phyloP scores from a whole-genome alignment of 2,329 filamentous ascomycete species.

The Cytospora chrysosperma region DNA sequence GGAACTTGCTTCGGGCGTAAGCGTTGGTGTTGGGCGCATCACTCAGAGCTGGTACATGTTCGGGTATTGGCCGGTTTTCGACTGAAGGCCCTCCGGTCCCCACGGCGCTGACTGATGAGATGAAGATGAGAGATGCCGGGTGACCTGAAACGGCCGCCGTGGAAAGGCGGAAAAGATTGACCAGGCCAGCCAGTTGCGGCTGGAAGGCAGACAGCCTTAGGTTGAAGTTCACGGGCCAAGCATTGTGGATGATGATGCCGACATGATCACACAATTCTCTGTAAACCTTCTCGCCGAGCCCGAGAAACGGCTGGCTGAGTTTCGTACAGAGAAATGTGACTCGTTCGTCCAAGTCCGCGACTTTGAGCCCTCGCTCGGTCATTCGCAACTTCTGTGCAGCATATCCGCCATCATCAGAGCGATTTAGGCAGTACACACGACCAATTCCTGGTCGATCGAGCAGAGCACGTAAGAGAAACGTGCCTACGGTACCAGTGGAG shows the following conservation, averaged over 20 bases:
- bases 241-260: conserved; percentile 48
- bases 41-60: conserved; percentile 28
- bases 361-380: not conserved
- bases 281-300: conserved; percentile 35
- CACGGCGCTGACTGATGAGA: conserved; percentile 49
- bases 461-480: conserved; percentile 5
- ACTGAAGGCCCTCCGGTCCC: conserved; percentile 28
- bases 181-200: conserved; percentile 41
- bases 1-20: conserved; percentile 39
- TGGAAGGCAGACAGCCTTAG: conserved; percentile 49
- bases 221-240: conserved; percentile 59
- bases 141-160: conserved; percentile 28
- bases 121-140: conserved; percentile 43
- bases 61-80: conserved; percentile 6
- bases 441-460: conserved; percentile 7
- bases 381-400: conserved; percentile 2
- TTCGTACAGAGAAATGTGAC: conserved; percentile 29
- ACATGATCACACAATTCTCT: conserved; percentile 33
- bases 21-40: conserved; percentile 31
- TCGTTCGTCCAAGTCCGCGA: conserved; percentile 13
- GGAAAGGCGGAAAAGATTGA: conserved; percentile 40
- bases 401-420: conserved; percentile 1
- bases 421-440: conserved; percentile 4
- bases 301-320: conserved; percentile 38
- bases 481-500: conserved; percentile 28